Base-by-base conservation (phyloP, 345 rosid genomes). In the Lepidium africanum region DNA sequence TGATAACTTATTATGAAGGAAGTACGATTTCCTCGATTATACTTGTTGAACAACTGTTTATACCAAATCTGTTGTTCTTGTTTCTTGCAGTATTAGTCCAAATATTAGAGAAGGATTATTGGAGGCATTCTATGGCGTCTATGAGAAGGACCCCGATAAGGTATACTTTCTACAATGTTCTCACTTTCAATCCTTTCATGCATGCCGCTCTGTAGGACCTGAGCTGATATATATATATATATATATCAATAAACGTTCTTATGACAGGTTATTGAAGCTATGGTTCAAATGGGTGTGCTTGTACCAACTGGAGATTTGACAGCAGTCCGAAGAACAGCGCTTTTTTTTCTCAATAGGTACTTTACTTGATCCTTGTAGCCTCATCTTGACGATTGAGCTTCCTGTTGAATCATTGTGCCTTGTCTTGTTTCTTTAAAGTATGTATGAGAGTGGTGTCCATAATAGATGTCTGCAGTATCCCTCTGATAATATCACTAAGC, bases 211-310 rank as follows among this genome's bases (percentile, higher is more conserved):
- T 66, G 49, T 45, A 4, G 51, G 30, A 67, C 7, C 58, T 45
- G 58, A 76, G 59, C 72, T 64, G 46, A 57, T 74, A 55, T 63
- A 21, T n/a, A n/a, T n/a, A n/a, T n/a, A n/a, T n/a, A n/a, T n/a
- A n/a, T n/a, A 37, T 23, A 23, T 30, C 39, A 12, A 68, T 59
- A 21, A 27, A 52, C 19, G 60, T 73, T 48, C 16, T 23, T 58
- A 66, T 63, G 48, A 41, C 67, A 69, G 75, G 97, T 94, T 70
- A 90, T 94, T 76, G 80, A 88, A 72, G 86, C 99, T 70, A 90
- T 90, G 99, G 62, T 90, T 78, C 99, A 90, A 80, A 94, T 94
- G 99, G 99, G 99, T 65, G 99, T 94, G 65, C 97, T 94, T 75
- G 99, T 94, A 48, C 99, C 99, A 52, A 94, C 99, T 36, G 99